Conservation (phyloP, 2,329 filamentous ascomycete genomes). For the Botrytis hyacinthi region DNA sequence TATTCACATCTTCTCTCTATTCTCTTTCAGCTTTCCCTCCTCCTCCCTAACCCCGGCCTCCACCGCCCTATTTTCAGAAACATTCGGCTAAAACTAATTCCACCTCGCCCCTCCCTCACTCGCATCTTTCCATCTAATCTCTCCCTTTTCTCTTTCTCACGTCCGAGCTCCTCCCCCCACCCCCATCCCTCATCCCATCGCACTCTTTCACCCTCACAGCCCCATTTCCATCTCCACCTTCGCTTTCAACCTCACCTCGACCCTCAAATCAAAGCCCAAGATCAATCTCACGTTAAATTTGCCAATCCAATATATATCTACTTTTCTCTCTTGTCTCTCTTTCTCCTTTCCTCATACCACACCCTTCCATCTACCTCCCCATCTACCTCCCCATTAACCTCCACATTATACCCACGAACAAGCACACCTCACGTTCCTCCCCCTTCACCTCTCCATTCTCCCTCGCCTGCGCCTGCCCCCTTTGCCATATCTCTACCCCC, state of each 20-base stretch:
- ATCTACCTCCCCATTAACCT: too few relatives aligned
- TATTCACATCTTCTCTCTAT: too few relatives aligned
- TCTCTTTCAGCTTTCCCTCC: accelerated
- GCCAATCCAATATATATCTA: too few relatives aligned
- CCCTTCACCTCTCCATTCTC: not conserved
- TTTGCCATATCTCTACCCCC: not conserved
- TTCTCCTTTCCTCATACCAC: too few relatives aligned
- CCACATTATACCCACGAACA: not conserved
- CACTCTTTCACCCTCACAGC: not conserved
- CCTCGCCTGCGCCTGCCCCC: too few relatives aligned
- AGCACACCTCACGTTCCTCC: not conserved
- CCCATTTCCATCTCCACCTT: not conserved
- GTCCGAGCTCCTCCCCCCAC: not conserved
- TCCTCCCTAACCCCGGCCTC: accelerated
- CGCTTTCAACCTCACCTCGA: not conserved
- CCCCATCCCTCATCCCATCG: too few relatives aligned
- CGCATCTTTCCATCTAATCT: not conserved
- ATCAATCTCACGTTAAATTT: too few relatives aligned
- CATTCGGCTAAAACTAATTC: accelerated
- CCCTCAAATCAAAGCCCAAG: too few relatives aligned
- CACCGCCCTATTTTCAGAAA: too few relatives aligned
- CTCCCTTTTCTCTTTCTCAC: not conserved
- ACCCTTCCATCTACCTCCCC: not conserved
- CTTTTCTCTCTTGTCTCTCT: too few relatives aligned
- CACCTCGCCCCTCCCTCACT: not conserved